Evolutionary conservation across 176 grass and related monocot species (phyloP).

Genomic region (Carex cristatella): DNA sequence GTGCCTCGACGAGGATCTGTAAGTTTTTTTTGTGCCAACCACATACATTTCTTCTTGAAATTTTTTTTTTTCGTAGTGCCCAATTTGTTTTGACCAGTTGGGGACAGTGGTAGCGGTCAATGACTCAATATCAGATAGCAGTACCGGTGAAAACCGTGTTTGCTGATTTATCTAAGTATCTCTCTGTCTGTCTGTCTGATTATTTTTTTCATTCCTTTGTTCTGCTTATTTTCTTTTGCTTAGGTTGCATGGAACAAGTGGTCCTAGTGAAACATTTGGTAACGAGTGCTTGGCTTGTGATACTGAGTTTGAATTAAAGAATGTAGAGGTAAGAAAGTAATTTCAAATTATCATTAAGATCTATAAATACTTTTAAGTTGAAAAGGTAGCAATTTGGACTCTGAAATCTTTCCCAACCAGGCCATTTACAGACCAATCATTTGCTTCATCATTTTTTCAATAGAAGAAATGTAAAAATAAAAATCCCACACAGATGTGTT

Average conservation of each 20-base stretch:
- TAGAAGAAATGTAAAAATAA: neutral
- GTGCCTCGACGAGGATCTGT: constrained; percentile 80
- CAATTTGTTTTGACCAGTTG: neutral
- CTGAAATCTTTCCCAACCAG: neutral
- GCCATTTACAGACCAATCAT: neutral
- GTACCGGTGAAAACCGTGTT: neutral
- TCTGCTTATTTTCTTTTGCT: constrained; percentile 20
- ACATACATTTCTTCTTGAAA: neutral
- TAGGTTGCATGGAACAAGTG: constrained; percentile 82
- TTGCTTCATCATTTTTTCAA: neutral
- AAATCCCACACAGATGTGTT: neutral
- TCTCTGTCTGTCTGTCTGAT: neutral
- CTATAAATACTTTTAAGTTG: neutral
- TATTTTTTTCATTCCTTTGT: neutral
- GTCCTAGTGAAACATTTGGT: constrained; percentile 76
- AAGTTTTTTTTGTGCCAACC: constrained; percentile 28
- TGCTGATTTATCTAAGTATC: neutral
- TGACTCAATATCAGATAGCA: neutral
- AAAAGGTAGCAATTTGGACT: neutral
- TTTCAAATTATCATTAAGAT: neutral
- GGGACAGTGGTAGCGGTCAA: neutral
- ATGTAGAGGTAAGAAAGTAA: constrained; percentile 49
- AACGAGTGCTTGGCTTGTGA: constrained; percentile 81
- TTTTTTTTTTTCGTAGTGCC: neutral
- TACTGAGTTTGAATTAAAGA: constrained; percentile 64